Base-by-base conservation (phyloP, 2,329 filamentous ascomycete genomes). In the Diaporthe citrichinensis region DNA sequence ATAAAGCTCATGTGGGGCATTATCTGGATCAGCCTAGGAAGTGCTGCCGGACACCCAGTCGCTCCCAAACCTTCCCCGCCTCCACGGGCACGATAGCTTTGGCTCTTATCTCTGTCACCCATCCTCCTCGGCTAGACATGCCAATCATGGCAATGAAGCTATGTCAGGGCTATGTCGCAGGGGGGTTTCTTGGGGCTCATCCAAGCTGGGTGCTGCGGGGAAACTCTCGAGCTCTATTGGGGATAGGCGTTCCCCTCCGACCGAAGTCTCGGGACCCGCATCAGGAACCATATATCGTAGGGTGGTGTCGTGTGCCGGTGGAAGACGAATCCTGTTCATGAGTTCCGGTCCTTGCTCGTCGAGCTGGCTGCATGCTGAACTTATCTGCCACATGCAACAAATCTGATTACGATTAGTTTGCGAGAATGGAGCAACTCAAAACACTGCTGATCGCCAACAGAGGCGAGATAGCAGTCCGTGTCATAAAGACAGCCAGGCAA, bases 361-460 rank as follows among this genome's bases (percentile, higher is more conserved):
- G 1, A 20, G 34, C n/a, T 17, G 36, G 41, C 41, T 34, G 41
- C 61, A 4, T 17, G 23, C n/a, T 51, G 7, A 23, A 28, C 12
- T 14, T 49, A 15, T 10, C 31, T 17, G 20, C 23, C 31, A 4
- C 4, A 0, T 57, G 39, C 1, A 4, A 36, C 12, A 4, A 1
- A 3, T 49, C 23, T 36, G 10, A 5, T 39, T 1, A 58, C 28
- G 1, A 2, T 3, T 5, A 36, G 5, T n/a, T 20, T 41, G 14
- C 5, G 15, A 55, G 1, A 46, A 76, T 77, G 74, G 62, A 74
- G 4, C 39, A 76, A 0, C 74, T 90, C 46, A 88, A 87, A 79
- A 88, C 84, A 17, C 78, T 92, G 25, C 81, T 92, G 17, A 86
- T 92, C 65, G 90, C 90, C 14, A 92, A 92, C 80, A 85, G 90